These are phyloP conservation scores for Pythium graminicola DNA, from an alignment of 352 stramenopile species.

Conservation along the genomic window DNA sequence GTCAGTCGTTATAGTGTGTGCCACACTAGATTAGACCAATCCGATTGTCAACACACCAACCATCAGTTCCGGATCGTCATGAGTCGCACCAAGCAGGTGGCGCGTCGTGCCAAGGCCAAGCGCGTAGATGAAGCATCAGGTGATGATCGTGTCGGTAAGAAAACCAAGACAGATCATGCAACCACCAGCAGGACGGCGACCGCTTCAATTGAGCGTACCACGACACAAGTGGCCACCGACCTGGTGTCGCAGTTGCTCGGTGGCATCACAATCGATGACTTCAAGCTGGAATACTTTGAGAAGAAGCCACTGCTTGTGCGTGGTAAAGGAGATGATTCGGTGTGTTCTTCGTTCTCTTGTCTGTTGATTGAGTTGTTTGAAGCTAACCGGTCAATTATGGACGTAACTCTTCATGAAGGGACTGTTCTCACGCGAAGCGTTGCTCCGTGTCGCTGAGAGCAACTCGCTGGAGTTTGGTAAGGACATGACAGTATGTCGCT, in stretches of 20 bases:
- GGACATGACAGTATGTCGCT: constrained; percentile 74
- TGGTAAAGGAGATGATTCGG: constrained; percentile 36
- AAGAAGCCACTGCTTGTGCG: constrained; percentile 76
- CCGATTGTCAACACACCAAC: too few species aligned
- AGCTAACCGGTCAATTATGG: too few species aligned
- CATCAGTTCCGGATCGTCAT: constrained; percentile 20
- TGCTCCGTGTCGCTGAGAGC: constrained; percentile 56
- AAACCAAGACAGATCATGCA: constrained; percentile 27
- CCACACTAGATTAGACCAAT: constrained; percentile 8
- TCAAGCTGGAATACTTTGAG: constrained; percentile 75
- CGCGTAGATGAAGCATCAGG: constrained; percentile 16
- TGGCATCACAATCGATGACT: constrained; percentile 51
- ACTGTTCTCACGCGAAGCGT: constrained; percentile 62
- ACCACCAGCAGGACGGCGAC: background rate
- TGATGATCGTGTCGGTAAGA: constrained; percentile 22
- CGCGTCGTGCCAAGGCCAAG: constrained; percentile 35
- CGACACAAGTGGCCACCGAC: background rate
- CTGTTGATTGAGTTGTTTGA: background rate
- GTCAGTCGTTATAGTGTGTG: constrained; percentile 15
- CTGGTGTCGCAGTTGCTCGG: constrained; percentile 48
- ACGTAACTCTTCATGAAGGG: constrained; percentile 41
- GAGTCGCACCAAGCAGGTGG: constrained; percentile 41
- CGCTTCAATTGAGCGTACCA: background rate
- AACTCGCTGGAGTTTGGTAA: constrained; percentile 51
- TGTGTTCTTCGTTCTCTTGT: constrained; percentile 4